Evolutionary conservation across 1,139 yeast genomes (phyloP), one percentile per base, ranked within the genome.

Genomic region (Hansenula sp.): DNA sequence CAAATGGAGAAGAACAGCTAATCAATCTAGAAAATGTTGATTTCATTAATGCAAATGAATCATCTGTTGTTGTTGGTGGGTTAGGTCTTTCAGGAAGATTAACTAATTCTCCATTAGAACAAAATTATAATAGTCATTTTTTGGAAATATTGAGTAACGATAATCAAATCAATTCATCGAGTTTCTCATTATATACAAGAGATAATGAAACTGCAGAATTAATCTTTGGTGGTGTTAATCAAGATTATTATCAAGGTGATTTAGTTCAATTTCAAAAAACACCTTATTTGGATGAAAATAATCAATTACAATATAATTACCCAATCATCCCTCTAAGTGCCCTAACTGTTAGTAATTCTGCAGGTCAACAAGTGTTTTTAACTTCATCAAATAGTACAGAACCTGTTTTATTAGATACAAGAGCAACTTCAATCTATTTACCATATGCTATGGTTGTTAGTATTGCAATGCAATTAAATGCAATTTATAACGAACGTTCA

Each of bases 401-500:
- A 18, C 85, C 93, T 0, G 84, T 83, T 0, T 47, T 85, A 11
- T 59, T 87, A 25, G 93, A 86, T 57, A 67, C 87, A 3, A 67
- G 88, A 47, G 67, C 74, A 30, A 52, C 66, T n/a, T 73, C 67
- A 57, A 72, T 74, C 27, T 77, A 70, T 55, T 61, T 87, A 40
- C 96, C 96, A 0, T 66, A 76, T 41, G 72, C 75, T 38, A 60
- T 79, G 3, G 67, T 87, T 40, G 73, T 86, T 41, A 78, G 79
- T 53, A 63, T 88, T 35, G 93, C 95, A 0, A 70, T 84, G 17
- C 95, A 87, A 64, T 68, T 84, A 21, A 83, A 84, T 55, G 96
- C 96, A 0, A 76, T 72, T 50, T 87, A 79, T 60, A 72, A 77
- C 8, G 58, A 67, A 4, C 72, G 74, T 15, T 57, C 72, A 8